Evolutionary conservation across 805 yeast genomes (phyloP), one percentile per base, ranked within the genome.

Genomic region (Metschnikowia peoriensis): DNA sequence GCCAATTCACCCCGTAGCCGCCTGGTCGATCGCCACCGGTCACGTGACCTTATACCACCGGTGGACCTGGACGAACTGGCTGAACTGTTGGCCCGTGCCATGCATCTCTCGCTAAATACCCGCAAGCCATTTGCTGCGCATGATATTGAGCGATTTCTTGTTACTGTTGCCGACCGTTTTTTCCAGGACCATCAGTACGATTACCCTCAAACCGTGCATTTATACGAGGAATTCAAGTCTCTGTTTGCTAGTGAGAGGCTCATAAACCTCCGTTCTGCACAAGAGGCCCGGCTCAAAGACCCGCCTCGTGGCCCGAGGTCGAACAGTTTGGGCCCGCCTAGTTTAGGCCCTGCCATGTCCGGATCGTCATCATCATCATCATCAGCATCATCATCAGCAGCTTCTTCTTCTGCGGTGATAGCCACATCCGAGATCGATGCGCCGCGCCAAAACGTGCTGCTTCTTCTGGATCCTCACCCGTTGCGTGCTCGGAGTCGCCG

Each of bases 151-250:
- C 59, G 73, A 44, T 73, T 75, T 46, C 64, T 75, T 29, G 71
- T 68, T 51, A 66, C 69, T 61, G 71, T 71, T 59, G 79, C 77
- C 6, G 78, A 73, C 59, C 59, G 68, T 43, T 75, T 73, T 52
- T 75, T 75, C 64, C 68, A 63, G 52, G 72, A 71, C 41, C 68
- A 71, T 58, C 72, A 67, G 50, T 70, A 65, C 53, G 76, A 72
- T 44, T 75, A 72, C 50, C 79, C 79, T 4, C 77, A 74, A 54
- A 73, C 78, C 14, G 60, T 70, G 41, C 72, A 73, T 59, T 62
- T 71, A 11, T 75, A 73, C 59, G 78, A 73, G 53, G 77, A 75
- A 52, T 74, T 75, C 60, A 75, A 75, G 58, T 65, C 61, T 44
- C 66, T 78, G 17, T 75, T 75, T 51, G 64, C 67, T 48, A 72